phyloP scores from a whole-genome alignment of 805 yeast species.

The Candida maris region DNA sequence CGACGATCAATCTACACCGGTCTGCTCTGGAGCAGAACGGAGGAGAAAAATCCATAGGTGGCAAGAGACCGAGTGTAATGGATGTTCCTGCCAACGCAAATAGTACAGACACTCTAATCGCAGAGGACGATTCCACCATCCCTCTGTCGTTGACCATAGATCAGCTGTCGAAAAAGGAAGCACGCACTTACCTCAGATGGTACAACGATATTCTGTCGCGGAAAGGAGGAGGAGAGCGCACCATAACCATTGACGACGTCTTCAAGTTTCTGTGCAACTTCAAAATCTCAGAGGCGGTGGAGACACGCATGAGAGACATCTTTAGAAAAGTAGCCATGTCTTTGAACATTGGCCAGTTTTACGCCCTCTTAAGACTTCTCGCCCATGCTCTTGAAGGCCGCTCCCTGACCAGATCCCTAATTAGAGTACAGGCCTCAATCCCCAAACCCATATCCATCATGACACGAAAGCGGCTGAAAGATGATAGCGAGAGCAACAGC shows the following conservation, averaged over 20 bases:
- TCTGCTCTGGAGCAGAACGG: not conserved
- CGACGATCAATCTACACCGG: constrained; percentile 5
- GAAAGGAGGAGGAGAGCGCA: constrained; percentile 48
- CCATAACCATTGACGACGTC: constrained; percentile 74
- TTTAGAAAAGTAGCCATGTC: constrained; percentile 54
- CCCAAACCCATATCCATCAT: constrained; percentile 81
- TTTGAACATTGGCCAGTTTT: constrained; percentile 85
- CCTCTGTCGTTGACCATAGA: constrained; percentile 64
- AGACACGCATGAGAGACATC: constrained; percentile 46
- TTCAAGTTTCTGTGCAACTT: constrained; percentile 76
- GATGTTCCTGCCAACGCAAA: constrained; percentile 12
- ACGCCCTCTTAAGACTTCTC: constrained; percentile 76
- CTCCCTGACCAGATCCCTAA: constrained; percentile 51
- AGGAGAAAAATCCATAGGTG: too few relatives aligned
- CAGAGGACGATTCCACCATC: constrained; percentile 38
- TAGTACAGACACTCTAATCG: constrained; percentile 26
- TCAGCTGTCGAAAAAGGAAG: constrained; percentile 74
- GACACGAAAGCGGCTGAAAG: constrained; percentile 50
- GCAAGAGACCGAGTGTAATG: constrained; percentile 1
- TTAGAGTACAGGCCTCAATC: constrained; percentile 56
- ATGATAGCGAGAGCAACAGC: constrained; percentile 34
- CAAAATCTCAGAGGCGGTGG: constrained; percentile 50
- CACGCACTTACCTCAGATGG: constrained; percentile 88
- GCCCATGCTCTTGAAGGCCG: constrained; percentile 58
- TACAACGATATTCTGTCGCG: constrained; percentile 78